Evolutionary conservation across 441 rosid genomes (phyloP), one percentile per base, ranked within the genome.

Genomic region (Populus tomentosa): DNA sequence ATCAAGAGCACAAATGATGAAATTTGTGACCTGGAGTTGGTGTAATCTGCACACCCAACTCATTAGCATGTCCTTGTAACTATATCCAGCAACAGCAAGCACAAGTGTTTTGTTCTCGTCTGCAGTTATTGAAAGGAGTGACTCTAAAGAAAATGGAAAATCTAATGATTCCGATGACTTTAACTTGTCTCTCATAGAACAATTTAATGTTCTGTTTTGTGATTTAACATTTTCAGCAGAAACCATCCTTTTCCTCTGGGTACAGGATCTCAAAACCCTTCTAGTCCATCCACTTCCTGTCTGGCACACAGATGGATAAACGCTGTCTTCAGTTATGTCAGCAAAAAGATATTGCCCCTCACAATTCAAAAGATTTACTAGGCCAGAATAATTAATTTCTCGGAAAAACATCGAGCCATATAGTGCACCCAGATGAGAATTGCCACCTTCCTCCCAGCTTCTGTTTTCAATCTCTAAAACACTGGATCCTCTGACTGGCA

Each of bases 51-150:
- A 95, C 40, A 84, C 91, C 98, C 98, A 94, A 86, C 94, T 94
- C 96, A 96, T 94, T 82, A 94, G 74, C 98, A 94, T 90, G 84
- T 94, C 99, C 85, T 89, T 92, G 68, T 94, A 94, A 74, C 98
- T 95, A 85, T 88, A 89, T 78, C 99, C 99, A 81, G 96, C 95
- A 75, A 94, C 86, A 63, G 94, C 84, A 78, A 96, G 96, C 78
- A 96, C 90, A 82, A 94, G 42, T 30, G 94, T 90, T 81, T 80
- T 88, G 70, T 90, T 92, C 77, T 87, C 80, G 83, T 92, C 97
- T 46, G 94, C 98, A 77, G 79, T 75, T 75, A 81, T 62, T 5
- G 88, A 81, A 75, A 96, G 97, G 71, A 94, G 94, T 53, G 91
- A 89, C 86, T 89, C 90, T 53, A 94, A 70, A 38, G 94, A 87